Evolutionary conservation across 306 rosid species (phyloP).

Genomic region (Prunus kanzakura): DNA sequence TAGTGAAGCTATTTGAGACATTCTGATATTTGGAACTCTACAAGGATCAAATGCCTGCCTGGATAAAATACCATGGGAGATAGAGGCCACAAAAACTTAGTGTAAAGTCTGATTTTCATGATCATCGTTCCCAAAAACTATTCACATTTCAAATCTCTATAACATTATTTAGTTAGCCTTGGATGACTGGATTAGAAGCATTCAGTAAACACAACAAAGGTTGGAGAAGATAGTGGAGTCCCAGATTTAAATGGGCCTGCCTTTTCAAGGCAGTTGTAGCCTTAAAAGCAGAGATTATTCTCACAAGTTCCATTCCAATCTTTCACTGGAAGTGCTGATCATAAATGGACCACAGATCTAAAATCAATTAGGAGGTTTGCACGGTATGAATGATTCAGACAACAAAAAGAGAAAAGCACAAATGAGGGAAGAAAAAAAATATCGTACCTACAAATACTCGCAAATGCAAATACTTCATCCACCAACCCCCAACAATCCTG

Average conservation of each 20-base stretch:
- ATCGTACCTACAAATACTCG: slow-evolving; percentile 59
- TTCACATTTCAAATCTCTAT: not conserved
- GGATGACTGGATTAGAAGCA: not conserved
- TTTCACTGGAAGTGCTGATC: not conserved
- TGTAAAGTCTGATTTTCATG: not conserved
- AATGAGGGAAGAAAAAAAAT: not conserved
- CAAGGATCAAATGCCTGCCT: slow-evolving; percentile 1
- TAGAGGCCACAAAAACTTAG: not conserved
- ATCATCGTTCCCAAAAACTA: not conserved
- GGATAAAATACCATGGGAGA: not conserved
- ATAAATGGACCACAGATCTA: not conserved
- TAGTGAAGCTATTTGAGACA: not conserved
- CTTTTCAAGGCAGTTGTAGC: not conserved
- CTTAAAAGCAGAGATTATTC: not conserved
- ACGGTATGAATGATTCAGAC: not conserved
- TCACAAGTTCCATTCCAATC: not conserved
- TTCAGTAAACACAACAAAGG: not conserved
- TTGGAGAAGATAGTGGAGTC: not conserved
- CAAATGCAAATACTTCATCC: slow-evolving; percentile 43
- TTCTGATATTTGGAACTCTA: not conserved
- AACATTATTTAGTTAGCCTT: not conserved
- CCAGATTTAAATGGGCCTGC: not conserved
- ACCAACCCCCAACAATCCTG: slow-evolving; percentile 91
- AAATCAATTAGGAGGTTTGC: not conserved
- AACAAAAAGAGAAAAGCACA: slow-evolving; percentile 1